Base-by-base conservation (phyloP, 345 rosid species). In the Moricandia moricandioides region DNA sequence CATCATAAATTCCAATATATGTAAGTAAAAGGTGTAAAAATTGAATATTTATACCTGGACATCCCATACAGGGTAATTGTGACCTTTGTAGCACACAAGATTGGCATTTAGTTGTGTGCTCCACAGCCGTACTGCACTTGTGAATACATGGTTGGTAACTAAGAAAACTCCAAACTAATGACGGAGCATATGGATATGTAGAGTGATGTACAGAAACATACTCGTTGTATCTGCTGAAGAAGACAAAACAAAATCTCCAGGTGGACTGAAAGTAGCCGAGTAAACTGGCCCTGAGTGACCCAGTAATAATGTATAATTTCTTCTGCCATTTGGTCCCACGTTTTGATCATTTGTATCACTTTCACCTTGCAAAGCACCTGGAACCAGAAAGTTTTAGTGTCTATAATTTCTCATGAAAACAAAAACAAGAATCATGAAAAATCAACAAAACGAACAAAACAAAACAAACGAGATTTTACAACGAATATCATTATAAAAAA, bases 41-140 rank as follows among this genome's bases (percentile, higher is more conserved):
- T 16, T 30, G 29, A 72, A 76, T 27, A 67, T 56, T 51, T 45
- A 67, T 83, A 92, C 99, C 96, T 95, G 92, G 70, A 84, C 99
- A 80, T 92, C 99, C 97, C 98, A 92, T n/a, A 95, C 98, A 69
- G 98, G 97, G 81, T 90, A 95, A 78, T 95, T 95, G 68, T 95
- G 99, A 78, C 99, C 98, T 85, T 92, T 92, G 88, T 92, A 95
- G 83, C 98, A 90, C 54, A 96, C 99, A 56, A 91, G 97, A 86
- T 91, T 96, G 59, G 98, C 94, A 82, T 96, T 92, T 74, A 91
- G 83, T 81, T 92, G 84, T 73, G 97, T 88, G 84, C 95, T 96
- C 99, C 99, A 96, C 17, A 95, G 85, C 61, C 97, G 86, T 82
- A 92, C 98, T 91, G 87, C 84, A 76, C 29, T 30, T 69, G 24